These are phyloP conservation scores for Amanita rimosa DNA, from an alignment of 768 basidiomycete genomes.

Conservation along the genomic window DNA sequence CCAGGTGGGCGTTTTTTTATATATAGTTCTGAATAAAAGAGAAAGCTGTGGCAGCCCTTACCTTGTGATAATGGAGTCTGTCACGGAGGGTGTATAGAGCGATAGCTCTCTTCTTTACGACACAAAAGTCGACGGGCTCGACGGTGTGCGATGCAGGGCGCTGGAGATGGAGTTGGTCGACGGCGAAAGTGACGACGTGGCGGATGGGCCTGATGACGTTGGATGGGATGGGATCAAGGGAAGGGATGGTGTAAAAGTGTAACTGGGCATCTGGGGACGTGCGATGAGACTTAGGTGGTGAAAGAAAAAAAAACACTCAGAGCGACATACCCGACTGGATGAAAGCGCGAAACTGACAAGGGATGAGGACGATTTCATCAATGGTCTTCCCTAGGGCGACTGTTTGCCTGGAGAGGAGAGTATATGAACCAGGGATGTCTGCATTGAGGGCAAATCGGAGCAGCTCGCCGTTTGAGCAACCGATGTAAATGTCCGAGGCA, in stretches of 20 bases:
- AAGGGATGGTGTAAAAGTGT: constrained; percentile 65
- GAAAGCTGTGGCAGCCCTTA: constrained; percentile 13
- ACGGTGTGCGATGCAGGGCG: constrained; percentile 28
- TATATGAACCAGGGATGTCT: constrained; percentile 51
- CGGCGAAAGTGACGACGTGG: constrained; percentile 68
- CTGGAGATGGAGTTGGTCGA: constrained; percentile 66
- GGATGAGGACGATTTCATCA: constrained; percentile 72
- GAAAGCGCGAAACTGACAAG: constrained; percentile 62
- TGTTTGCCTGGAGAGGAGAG: constrained; percentile 55
- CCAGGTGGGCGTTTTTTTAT: background rate
- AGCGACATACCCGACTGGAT: constrained; percentile 59
- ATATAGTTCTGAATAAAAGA: no score
- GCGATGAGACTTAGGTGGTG: no score
- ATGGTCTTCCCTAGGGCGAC: constrained; percentile 61
- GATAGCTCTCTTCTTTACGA: constrained; percentile 58
- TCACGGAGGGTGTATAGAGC: constrained; percentile 58
- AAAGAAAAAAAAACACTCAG: background rate
- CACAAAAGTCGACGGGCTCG: constrained; percentile 58
- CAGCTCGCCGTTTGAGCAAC: constrained; percentile 77
- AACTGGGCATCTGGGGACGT: no score
- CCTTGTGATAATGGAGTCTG: constrained; percentile 50
- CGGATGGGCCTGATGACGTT: constrained; percentile 64
- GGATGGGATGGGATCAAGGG: constrained; percentile 58
- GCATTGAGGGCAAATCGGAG: constrained; percentile 67
- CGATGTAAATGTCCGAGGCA: constrained; percentile 79